Conservation (phyloP, 129 eudicot species). For the Gnaphalium uliginosum region DNA sequence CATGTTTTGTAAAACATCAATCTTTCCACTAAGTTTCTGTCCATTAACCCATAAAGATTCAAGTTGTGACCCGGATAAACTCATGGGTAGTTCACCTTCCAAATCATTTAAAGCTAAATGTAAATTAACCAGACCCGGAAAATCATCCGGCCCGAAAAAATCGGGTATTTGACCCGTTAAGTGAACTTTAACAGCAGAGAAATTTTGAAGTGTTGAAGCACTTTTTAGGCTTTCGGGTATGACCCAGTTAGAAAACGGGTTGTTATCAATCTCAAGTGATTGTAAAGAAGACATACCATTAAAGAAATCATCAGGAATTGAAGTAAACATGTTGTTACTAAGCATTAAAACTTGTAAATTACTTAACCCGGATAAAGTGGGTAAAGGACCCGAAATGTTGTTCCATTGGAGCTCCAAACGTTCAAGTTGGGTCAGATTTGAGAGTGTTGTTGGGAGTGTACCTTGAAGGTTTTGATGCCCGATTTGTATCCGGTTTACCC, state of each 20-base stretch:
- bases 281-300: slow-evolving; percentile 64
- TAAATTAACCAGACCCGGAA: slow-evolving; percentile 68
- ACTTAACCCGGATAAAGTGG: slow-evolving; percentile 59
- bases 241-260: slow-evolving; percentile 78
- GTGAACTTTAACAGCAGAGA: slow-evolving; percentile 79
- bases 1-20: slow-evolving; percentile 84
- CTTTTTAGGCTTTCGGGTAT: slow-evolving; percentile 65
- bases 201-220: slow-evolving; percentile 73
- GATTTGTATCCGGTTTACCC: slow-evolving; percentile 84
- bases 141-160: slow-evolving; percentile 68
- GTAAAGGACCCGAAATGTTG: slow-evolving; percentile 77
- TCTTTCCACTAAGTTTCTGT: slow-evolving; percentile 65
- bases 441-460: slow-evolving; percentile 59
- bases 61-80: slow-evolving; percentile 65
- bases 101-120: slow-evolving; percentile 72
- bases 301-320: slow-evolving; percentile 73
- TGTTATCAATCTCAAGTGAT: slow-evolving; percentile 72
- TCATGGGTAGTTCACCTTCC: slow-evolving; percentile 62
- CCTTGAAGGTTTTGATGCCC: slow-evolving; percentile 71
- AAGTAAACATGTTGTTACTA: slow-evolving; percentile 63
- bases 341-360: slow-evolving; percentile 75
- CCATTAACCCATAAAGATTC: slow-evolving; percentile 94
- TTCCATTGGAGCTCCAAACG: slow-evolving; percentile 85
- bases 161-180: slow-evolving; percentile 64
- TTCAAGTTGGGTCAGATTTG: slow-evolving; percentile 55